Evolutionary conservation across 2,329 filamentous ascomycete genomes (phyloP).

Genomic region (Chaetothyriales sp.): DNA sequence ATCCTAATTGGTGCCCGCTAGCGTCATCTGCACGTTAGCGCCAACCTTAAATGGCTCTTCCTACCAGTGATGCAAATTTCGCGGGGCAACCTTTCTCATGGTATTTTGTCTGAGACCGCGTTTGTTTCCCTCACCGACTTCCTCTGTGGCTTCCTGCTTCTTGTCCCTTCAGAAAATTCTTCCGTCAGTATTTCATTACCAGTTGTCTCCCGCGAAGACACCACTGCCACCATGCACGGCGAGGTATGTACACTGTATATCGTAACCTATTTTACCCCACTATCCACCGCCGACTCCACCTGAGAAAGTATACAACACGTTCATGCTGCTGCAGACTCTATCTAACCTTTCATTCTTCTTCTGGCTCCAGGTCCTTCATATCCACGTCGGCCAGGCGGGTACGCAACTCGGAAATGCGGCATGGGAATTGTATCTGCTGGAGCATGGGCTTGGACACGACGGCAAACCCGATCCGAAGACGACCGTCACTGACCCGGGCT

Average conservation of each 20-base stretch:
- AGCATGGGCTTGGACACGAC: conserved; percentile 48
- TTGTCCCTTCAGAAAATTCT: too few relatives aligned
- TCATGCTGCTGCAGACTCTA: background rate
- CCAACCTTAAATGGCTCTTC: background rate
- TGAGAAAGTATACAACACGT: background rate
- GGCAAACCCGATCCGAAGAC: conserved; percentile 43
- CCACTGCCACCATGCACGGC: background rate
- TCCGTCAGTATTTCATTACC: background rate
- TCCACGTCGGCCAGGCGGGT: conserved; percentile 55
- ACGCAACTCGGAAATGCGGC: conserved; percentile 53
- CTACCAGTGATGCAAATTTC: background rate
- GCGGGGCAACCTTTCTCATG: background rate
- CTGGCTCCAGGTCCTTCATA: conserved; percentile 42
- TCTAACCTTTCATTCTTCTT: conserved; percentile 3
- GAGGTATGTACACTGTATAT: background rate
- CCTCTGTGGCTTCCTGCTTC: too few relatives aligned
- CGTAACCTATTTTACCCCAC: background rate
- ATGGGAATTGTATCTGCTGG: conserved; percentile 56
- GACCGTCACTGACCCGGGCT: conserved; percentile 38
- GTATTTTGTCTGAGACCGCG: background rate
- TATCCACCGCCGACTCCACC: background rate
- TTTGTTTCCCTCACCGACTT: background rate
- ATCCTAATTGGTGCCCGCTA: background rate
- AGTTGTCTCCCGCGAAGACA: background rate
- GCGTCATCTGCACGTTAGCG: background rate